Conservation (phyloP, 2,329 filamentous ascomycete genomes). For the Ophiognomonia clavigignenti-juglandacearum region DNA sequence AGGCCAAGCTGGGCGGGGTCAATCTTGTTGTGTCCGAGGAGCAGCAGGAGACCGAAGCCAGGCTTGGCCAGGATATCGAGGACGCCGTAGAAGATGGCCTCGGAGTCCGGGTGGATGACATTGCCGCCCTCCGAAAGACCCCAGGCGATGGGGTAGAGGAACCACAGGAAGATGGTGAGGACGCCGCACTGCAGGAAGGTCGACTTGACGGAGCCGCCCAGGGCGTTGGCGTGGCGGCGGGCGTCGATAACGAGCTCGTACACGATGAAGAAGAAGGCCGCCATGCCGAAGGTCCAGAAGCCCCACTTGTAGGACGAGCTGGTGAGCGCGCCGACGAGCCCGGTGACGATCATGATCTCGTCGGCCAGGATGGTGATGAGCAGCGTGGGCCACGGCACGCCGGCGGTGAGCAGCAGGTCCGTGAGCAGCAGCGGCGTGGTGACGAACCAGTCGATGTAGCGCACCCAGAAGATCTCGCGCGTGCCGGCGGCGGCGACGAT, state of each 20-base stretch:
- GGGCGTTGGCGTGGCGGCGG: slow-evolving; percentile 47
- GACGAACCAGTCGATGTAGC: slow-evolving; percentile 60
- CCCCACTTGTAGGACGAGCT: slow-evolving; percentile 62
- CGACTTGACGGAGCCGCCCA: slow-evolving; percentile 48
- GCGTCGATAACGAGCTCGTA: slow-evolving; percentile 55
- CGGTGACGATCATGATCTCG: slow-evolving; percentile 62
- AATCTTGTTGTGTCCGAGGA: slow-evolving; percentile 60
- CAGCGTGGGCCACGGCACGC: slow-evolving; percentile 60
- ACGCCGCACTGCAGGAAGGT: slow-evolving; percentile 53
- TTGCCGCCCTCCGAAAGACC: slow-evolving; percentile 61
- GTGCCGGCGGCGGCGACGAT: slow-evolving; percentile 40
- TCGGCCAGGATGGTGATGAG: slow-evolving; percentile 58
- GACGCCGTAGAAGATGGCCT: slow-evolving; percentile 64
- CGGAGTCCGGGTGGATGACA: slow-evolving; percentile 59
- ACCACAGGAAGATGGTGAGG: slow-evolving; percentile 57
- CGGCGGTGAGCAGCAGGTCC: slow-evolving; percentile 58
- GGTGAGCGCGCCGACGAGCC: slow-evolving; percentile 61
- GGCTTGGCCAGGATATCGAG: slow-evolving; percentile 63
- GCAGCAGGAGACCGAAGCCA: slow-evolving; percentile 54
- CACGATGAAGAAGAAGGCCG: slow-evolving; percentile 53
- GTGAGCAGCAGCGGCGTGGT: slow-evolving; percentile 61
- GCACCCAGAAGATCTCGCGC: slow-evolving; percentile 62
- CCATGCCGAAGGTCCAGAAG: slow-evolving; percentile 54
- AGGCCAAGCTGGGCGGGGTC: slow-evolving; percentile 53
- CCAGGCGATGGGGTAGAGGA: slow-evolving; percentile 62